Base-by-base conservation (phyloP, 495 filamentous ascomycete species). In the Rhypophila decipiens region DNA sequence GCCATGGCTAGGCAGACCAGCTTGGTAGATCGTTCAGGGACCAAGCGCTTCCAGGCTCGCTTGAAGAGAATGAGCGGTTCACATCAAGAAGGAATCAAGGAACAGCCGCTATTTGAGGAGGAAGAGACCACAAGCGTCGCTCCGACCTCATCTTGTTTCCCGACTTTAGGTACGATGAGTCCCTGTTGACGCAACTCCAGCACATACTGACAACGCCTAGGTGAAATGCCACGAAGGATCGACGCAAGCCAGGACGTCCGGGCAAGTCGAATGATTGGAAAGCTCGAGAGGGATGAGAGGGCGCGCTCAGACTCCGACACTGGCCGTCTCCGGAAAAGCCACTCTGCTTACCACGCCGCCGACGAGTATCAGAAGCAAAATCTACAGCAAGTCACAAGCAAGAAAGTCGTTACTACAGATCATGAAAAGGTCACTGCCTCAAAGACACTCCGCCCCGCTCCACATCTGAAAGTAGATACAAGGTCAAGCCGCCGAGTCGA, bases 1-100 rank as follows among this genome's bases (percentile, higher is more conserved):
- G 56, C 65, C 0, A 38, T 77, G 18, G 68, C 71, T 2, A 60
- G 75, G 18, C 61, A 67, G 2, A 67, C 60, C 24, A 75, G 70
- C 35, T 42, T 69, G 17, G 53, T 73, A 10, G 59, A 72, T 39
- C 67, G 68, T 9, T 59, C 50, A 12, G 58, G 53, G 1, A 56
- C 52, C 35, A 60, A 61, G 38, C 42, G 54, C 10, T 64, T 72
- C 42, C 55, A 60, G n/a, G 63, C 63, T 13, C 53, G 35, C 43
- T 27, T 71, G 24, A 59, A 63, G 38, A 50, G 51, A 27, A 19
- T 67, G 13, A 62, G 58, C 39, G 51, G 31, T 41, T 45, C 47
- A 9, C 39, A 55, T 15, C 35, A 49, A 11, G 40, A 51, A 5
- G 35, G 35, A 39, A 15, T 9, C 9, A 13, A 9, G 9, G 36